Base-by-base conservation (phyloP, 257 asterid genomes). In the Solanum clarkiae region DNA sequence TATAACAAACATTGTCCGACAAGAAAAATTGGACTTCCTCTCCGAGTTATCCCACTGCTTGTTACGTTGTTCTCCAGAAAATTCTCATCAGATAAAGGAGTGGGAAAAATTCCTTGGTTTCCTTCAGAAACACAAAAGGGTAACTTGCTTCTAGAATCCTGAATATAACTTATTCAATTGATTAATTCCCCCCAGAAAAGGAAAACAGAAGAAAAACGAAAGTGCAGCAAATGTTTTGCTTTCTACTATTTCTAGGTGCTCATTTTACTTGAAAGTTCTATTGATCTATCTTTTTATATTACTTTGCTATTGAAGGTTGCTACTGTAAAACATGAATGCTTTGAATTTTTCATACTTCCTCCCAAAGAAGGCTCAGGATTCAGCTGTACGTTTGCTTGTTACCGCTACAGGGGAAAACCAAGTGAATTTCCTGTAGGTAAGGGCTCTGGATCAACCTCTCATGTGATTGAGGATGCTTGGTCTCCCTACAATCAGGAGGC, bases 51-150 rank as follows among this genome's bases (percentile, higher is more conserved):
- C 91, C 36, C 55, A 86, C 45, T 92, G 88, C 88, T 84, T 84
- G 81, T 82, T 94, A 53, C 20, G 18, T 40, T 90, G 92, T n/a
- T 93, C 92, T 51, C 82, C 84, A 82, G 92, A 92, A 90, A 90
- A 88, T 88, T 17, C 24, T 84, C 88, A 75, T 62, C 95, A 94
- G 91, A 85, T 90, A 89, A 90, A 12, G 40, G 98, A 94, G 87
- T 93, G 97, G 98, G 45, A 57, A 10, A 3, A 0, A 29, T 94
- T 94, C 92, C 80, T 90, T 86, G 60, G 49, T 79, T 90, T 80
- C 86, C 93, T 94, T 79, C 87, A 56, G 89, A 85, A 72, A 84
- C 0, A 89, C 84, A 80, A 91, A 12, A 91, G 70, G 93, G 98
- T 94, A 83, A 85, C 83, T 65, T 69, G 36, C 84, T 57, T 49